These are phyloP conservation scores for Sarocladium brachiariae DNA, from an alignment of 2,329 filamentous ascomycete genomes.

Conservation along the genomic window DNA sequence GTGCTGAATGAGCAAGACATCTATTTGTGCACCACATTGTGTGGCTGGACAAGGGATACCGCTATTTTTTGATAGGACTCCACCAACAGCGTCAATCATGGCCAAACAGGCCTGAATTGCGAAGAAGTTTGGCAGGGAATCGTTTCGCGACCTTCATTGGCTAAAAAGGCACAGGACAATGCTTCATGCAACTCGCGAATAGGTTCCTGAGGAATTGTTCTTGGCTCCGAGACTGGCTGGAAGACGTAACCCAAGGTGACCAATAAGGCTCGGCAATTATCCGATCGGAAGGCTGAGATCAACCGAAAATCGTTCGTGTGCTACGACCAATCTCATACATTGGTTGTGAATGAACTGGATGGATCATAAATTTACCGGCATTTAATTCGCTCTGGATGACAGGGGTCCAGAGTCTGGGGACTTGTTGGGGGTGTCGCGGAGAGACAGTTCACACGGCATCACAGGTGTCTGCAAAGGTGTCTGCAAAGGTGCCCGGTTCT, in stretches of 20 bases:
- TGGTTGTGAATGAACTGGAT: not conserved
- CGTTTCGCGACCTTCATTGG: not conserved
- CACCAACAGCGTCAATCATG: too few relatives aligned
- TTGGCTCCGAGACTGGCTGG: not conserved
- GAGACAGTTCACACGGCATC: too few relatives aligned
- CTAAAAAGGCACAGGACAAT: not conserved
- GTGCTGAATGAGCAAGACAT: too few relatives aligned
- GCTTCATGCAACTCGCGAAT: slow-evolving; percentile 8
- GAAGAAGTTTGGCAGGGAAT: too few relatives aligned
- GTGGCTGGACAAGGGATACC: too few relatives aligned
- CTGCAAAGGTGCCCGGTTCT: not conserved
- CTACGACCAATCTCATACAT: not conserved
- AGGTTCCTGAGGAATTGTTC: not conserved
- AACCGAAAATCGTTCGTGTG: not conserved
- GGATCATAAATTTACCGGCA: not conserved
- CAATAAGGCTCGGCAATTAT: not conserved
- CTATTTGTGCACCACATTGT: too few relatives aligned
- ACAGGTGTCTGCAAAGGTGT: not conserved
- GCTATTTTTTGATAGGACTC: too few relatives aligned
- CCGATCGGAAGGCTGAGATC: slow-evolving; percentile 7
- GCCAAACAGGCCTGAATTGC: not conserved
- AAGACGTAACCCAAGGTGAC: not conserved
- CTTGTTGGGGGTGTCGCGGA: too few relatives aligned
- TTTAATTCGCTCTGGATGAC: not conserved
- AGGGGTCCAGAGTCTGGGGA: too few relatives aligned